A percentile compares a stretch with the other conserved stretches of the same genome.
phyloP scores from a whole-genome alignment of 331 rosid genomes.

The Pyracantha coccinea region DNA sequence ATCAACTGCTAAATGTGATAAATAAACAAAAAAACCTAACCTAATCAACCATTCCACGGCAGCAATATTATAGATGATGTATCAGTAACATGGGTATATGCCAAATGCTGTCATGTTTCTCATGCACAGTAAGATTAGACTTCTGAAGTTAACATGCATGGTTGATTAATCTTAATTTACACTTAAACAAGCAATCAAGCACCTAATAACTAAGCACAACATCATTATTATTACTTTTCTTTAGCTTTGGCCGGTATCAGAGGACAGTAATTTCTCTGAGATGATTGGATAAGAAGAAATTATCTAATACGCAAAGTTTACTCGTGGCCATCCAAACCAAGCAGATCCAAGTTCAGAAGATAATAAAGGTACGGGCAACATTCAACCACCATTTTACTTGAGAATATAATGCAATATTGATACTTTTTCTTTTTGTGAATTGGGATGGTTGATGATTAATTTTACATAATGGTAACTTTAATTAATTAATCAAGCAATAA shows the following conservation, averaged over 20 bases:
- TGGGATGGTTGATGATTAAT: constrained; percentile 26
- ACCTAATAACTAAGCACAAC: constrained; percentile 25
- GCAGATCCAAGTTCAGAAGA: not conserved
- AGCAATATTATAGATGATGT: not conserved
- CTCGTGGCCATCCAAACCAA: not conserved
- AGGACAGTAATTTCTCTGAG: not conserved
- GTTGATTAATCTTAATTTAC: constrained; percentile 3
- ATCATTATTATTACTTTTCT: not conserved
- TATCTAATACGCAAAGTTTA: not conserved
- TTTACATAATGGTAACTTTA: constrained; percentile 15
- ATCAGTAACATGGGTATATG: not conserved
- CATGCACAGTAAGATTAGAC: not conserved
- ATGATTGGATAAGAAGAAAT: not conserved
- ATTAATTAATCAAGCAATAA: constrained; percentile 27
- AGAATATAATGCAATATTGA: not conserved
- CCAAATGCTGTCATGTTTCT: not conserved
- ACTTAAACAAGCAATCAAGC: constrained; percentile 18
- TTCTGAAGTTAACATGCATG: not conserved
- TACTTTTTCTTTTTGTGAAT: constrained; percentile 15
- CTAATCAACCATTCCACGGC: not conserved
- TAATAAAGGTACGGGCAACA: not conserved
- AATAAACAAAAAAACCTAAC: not conserved
- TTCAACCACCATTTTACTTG: constrained; percentile 35
- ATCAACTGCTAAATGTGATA: not conserved
- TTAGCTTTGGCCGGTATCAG: not conserved